These are phyloP conservation scores for Inga laurina DNA, from an alignment of 306 rosid genomes.

Conservation along the genomic window DNA sequence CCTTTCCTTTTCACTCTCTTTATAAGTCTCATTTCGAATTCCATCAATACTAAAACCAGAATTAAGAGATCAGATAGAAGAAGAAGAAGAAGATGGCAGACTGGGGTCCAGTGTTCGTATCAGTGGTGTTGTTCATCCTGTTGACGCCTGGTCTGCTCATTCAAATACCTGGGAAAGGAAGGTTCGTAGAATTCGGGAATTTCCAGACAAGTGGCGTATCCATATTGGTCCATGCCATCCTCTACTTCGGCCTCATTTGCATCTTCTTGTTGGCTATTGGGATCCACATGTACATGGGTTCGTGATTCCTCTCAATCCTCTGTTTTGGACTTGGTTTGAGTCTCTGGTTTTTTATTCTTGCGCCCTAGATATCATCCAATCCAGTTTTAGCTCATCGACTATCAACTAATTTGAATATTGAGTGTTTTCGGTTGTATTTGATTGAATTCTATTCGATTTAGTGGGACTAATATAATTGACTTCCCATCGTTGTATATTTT, in stretches of 20 bases:
- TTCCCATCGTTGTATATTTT: not conserved
- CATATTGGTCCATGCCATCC: constrained; percentile 67
- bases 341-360: not conserved
- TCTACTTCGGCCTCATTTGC: constrained; percentile 80
- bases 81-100: constrained; percentile 62
- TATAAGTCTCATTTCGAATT: constrained; percentile 32
- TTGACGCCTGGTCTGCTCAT: constrained; percentile 80
- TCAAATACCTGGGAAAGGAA: constrained; percentile 76
- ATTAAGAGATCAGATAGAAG: not conserved
- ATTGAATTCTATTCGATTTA: not conserved
- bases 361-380: not conserved
- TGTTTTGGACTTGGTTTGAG: not conserved
- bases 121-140: constrained; percentile 80
- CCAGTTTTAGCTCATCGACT: not conserved
- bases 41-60: not conserved
- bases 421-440: not conserved
- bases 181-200: constrained; percentile 66
- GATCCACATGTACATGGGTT: constrained; percentile 71
- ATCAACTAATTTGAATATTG: not conserved
- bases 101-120: constrained; percentile 94
- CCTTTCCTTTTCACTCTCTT: constrained; percentile 32
- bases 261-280: constrained; percentile 87
- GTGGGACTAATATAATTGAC: not conserved
- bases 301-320: not conserved
- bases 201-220: constrained; percentile 87